Conservation (phyloP, 305 asterid genomes). For the Rubia occidens region DNA sequence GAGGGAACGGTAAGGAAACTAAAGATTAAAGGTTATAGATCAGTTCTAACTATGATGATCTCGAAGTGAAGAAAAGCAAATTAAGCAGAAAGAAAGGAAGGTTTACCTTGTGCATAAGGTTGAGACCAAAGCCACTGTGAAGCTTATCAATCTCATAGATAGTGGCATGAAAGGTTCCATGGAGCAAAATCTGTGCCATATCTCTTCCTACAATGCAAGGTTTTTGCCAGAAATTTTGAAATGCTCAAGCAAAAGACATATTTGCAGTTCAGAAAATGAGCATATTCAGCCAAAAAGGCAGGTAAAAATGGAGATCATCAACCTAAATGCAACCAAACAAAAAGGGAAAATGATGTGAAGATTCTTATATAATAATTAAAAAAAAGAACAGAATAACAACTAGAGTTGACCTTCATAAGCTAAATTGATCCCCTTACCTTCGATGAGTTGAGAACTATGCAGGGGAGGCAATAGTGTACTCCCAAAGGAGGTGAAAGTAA, state of each 20-base stretch:
- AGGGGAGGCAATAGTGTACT: not conserved
- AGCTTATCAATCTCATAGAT: constrained; percentile 61
- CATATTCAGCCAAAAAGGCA: not conserved
- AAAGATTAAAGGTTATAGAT: not conserved
- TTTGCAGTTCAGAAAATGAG: not conserved
- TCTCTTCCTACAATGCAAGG: constrained; percentile 2
- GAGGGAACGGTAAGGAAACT: too few species aligned
- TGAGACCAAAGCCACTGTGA: constrained; percentile 23
- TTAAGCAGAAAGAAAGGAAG: not conserved
- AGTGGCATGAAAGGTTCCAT: constrained; percentile 69
- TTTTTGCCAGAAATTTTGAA: not conserved
- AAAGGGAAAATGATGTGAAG: not conserved
- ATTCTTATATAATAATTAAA: not conserved
- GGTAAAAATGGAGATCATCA: not conserved
- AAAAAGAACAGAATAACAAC: not conserved
- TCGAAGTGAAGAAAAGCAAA: not conserved
- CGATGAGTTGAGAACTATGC: not conserved
- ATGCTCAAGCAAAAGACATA: not conserved
- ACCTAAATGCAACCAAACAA: not conserved
- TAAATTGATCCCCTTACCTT: not conserved
- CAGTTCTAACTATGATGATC: not conserved
- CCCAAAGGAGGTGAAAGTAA: not conserved
- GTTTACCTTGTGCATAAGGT: constrained; percentile 48
- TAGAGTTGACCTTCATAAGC: constrained; percentile 1
- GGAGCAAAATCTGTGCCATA: constrained; percentile 63